Conservation (phyloP, 2,329 filamentous ascomycete species). For the Grosmannia serpens region DNA sequence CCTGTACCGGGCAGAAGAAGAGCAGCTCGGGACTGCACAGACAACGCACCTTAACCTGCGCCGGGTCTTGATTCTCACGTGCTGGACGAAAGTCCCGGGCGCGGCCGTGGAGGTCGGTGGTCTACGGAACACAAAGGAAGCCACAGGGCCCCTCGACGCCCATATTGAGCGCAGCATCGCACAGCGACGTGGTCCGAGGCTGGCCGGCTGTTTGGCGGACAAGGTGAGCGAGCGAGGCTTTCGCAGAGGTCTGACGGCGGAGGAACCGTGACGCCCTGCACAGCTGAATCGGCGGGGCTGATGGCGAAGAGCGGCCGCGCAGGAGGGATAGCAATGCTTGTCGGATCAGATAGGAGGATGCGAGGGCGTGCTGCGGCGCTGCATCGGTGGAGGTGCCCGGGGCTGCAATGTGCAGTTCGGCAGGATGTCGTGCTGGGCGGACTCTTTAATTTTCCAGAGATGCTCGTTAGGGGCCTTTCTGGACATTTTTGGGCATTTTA, state of each 20-base stretch:
- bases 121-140: constrained; percentile 3
- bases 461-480: neutral
- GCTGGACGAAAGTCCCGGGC: constrained; percentile 5
- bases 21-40: neutral
- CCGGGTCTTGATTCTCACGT: constrained; percentile 9
- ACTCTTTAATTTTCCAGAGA: neutral
- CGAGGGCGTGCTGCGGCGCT: neutral
- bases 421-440: neutral
- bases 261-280: neutral
- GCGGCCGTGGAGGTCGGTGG: neutral
- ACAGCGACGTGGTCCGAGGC: neutral
- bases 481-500: neutral
- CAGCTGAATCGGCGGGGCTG: neutral
- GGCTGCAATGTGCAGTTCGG: neutral
- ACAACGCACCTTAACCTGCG: constrained; percentile 6
- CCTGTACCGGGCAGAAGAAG: neutral
- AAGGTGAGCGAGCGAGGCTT: neutral
- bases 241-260: neutral
- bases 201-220: neutral
- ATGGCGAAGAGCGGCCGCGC: neutral
- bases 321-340: neutral
- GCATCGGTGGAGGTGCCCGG: neutral
- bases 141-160: constrained; percentile 5
- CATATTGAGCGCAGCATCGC: constrained; percentile 10
- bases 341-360: neutral